These are phyloP conservation scores for Dendrobium catenatum DNA, from an alignment of 106 monocot species.

Conservation along the genomic window DNA sequence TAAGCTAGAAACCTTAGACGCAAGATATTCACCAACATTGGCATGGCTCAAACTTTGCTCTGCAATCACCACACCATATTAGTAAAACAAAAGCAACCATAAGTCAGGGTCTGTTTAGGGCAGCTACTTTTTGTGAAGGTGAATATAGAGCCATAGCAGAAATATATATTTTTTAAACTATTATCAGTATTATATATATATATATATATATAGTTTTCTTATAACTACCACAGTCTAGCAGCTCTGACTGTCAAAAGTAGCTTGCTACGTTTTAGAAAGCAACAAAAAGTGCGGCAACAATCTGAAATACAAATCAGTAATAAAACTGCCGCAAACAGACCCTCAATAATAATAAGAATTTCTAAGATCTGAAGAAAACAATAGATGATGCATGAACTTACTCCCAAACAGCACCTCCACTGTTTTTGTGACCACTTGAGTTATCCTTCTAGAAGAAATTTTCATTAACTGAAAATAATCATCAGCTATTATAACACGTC, in stretches of 20 bases:
- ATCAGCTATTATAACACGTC: slow-evolving; percentile 79
- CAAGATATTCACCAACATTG: slow-evolving; percentile 70
- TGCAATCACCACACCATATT: slow-evolving; percentile 25
- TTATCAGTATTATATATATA: too few relatives aligned
- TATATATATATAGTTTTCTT: too few relatives aligned
- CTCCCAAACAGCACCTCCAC: slow-evolving; percentile 89
- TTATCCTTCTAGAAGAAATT: slow-evolving; percentile 36
- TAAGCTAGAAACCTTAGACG: slow-evolving; percentile 58
- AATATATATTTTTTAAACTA: too few relatives aligned
- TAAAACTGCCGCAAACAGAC: not conserved
- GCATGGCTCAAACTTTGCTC: slow-evolving; percentile 70
- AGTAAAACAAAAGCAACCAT: not conserved
- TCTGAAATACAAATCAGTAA: too few relatives aligned
- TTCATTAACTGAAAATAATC: slow-evolving; percentile 78
- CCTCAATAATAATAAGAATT: slow-evolving; percentile 6
- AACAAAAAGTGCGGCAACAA: too few relatives aligned
- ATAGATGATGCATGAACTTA: slow-evolving; percentile 27
- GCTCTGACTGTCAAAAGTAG: too few relatives aligned
- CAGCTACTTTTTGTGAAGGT: too few relatives aligned
- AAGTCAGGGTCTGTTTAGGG: not conserved
- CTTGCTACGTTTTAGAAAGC: too few relatives aligned
- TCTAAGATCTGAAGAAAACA: not conserved
- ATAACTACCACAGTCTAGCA: too few relatives aligned
- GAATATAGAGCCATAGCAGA: too few relatives aligned
- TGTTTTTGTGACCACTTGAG: slow-evolving; percentile 67